phyloP scores from a whole-genome alignment of 192 early-diverging fungal species.

The Coemansia sp. region DNA sequence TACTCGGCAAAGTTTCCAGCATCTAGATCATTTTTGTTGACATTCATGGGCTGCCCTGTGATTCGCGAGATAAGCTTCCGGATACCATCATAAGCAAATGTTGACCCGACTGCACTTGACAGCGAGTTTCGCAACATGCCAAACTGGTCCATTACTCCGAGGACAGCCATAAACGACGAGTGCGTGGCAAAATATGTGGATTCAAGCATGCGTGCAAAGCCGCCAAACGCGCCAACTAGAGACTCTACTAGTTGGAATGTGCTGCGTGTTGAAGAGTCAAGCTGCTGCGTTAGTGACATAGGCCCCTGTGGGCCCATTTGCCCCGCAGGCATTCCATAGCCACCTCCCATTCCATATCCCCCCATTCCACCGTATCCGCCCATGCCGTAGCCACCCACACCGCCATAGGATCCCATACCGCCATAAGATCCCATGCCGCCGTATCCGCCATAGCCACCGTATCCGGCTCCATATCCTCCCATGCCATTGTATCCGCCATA shows the following conservation, averaged over 20 bases:
- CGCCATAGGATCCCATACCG: conserved; percentile 26
- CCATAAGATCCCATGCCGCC: conserved; percentile 29
- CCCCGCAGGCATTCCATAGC: conserved; percentile 58
- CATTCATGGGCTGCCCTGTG: conserved; percentile 65
- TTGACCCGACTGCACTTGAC: conserved; percentile 77
- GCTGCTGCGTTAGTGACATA: conserved; percentile 69
- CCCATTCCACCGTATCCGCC: conserved; percentile 51
- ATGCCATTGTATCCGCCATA: conserved; percentile 56
- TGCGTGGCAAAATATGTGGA: conserved; percentile 97
- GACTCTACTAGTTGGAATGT: conserved; percentile 92
- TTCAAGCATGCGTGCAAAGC: conserved; percentile 97
- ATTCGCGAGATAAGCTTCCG: conserved; percentile 65
- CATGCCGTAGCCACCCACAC: conserved; percentile 54
- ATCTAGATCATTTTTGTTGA: conserved; percentile 71
- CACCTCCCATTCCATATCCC: conserved; percentile 54
- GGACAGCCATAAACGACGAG: conserved; percentile 90
- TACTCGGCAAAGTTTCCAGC: conserved; percentile 73
- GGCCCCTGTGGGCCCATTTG: conserved; percentile 60
- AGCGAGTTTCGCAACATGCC: conserved; percentile 85
- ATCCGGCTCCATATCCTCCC: conserved; percentile 28
- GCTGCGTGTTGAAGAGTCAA: conserved; percentile 87
- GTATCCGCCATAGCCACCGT: conserved; percentile 54
- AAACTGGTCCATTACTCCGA: conserved; percentile 98
- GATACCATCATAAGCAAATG: conserved; percentile 71
- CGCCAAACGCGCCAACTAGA: conserved; percentile 93